These are phyloP conservation scores for Pisolithus orientalis DNA, from an alignment of 768 basidiomycete species.

Conservation along the genomic window DNA sequence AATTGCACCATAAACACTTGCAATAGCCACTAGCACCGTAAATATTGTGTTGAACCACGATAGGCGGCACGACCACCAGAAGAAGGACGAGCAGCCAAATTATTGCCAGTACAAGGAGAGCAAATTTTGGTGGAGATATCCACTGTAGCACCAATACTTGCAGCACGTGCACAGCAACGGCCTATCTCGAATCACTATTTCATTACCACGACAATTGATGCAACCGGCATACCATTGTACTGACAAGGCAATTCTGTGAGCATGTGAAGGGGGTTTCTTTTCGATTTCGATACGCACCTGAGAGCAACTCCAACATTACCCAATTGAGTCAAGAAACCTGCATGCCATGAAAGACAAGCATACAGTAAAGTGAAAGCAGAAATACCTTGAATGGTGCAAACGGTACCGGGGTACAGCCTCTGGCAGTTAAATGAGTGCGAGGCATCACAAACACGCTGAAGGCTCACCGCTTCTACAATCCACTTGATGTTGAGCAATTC, in stretches of 20 bases:
- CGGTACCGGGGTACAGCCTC: slow-evolving; percentile 23
- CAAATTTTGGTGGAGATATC: slow-evolving; percentile 23
- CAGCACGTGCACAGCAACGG: slow-evolving; percentile 27
- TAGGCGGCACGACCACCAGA: slow-evolving; percentile 31
- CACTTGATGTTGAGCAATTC: slow-evolving; percentile 33
- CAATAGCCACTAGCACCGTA: slow-evolving; percentile 40
- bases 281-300: slow-evolving; percentile 14
- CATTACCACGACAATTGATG: not conserved
- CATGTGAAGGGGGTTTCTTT: not conserved
- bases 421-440: slow-evolving; percentile 4
- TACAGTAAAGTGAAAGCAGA: not conserved
- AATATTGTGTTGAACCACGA: slow-evolving; percentile 27
- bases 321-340: slow-evolving; percentile 21
- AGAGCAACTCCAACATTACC: no score
- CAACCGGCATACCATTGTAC: slow-evolving; percentile 12
- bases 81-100: slow-evolving; percentile 23
- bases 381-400: slow-evolving; percentile 33
- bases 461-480: slow-evolving; percentile 26
- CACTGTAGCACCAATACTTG: slow-evolving; percentile 30
- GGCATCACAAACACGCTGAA: not conserved
- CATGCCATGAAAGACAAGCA: not conserved
- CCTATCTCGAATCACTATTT: slow-evolving; percentile 6
- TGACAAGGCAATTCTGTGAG: slow-evolving; percentile 4
- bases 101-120: slow-evolving; percentile 25
- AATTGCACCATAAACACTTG: slow-evolving; percentile 11